Evolutionary conservation across 2,329 filamentous ascomycete genomes (phyloP), one percentile per base, ranked within the genome.

Genomic region (Fusarium subtropicale): DNA sequence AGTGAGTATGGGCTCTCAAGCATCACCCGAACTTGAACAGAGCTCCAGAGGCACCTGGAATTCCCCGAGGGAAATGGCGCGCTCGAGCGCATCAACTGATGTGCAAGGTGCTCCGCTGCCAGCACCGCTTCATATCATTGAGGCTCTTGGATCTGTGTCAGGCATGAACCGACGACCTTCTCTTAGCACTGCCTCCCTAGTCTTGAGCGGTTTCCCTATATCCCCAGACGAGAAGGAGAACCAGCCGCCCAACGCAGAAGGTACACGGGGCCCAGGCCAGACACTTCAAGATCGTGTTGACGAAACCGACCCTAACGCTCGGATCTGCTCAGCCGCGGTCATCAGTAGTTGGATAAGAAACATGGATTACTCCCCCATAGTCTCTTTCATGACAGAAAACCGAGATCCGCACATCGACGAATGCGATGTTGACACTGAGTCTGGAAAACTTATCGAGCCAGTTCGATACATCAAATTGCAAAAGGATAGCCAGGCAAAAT

Each of bases 371-470:
- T 48, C 50, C 7, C 72, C 67, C 1, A 18, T 30, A 8, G 36
- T 65, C 18, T 20, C 39, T 15, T 16, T n/a, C 24, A 34, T 63
- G 6, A 11, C 33, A 11, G 7, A 39, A 9, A 30, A 28, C 10
- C 65, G 66, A 11, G 38, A 63, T 22, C 44, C 55, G 7, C 38
- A 10, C 2, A 48, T 44, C 1, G 48, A 71, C 18, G 45, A 56
- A 20, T 74, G 74, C 24, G 82, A 82, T 20, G 71, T 85, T 4
- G 71, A 85, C 50, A 74, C 82, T 0, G 22, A 45, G 2, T 80
- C 74, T 0, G 83, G 83, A 5, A 11, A 55, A 6, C 66, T 84
- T 7, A 33, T 82, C 18, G 42, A 69, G 0, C 78, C 79, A 0
- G 39, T 83, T 2, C 34, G 72, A 1, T 76, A 81, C 13, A 78